phyloP scores from a whole-genome alignment of 2,329 filamentous ascomycete species.

The Aspergillus cejpii region DNA sequence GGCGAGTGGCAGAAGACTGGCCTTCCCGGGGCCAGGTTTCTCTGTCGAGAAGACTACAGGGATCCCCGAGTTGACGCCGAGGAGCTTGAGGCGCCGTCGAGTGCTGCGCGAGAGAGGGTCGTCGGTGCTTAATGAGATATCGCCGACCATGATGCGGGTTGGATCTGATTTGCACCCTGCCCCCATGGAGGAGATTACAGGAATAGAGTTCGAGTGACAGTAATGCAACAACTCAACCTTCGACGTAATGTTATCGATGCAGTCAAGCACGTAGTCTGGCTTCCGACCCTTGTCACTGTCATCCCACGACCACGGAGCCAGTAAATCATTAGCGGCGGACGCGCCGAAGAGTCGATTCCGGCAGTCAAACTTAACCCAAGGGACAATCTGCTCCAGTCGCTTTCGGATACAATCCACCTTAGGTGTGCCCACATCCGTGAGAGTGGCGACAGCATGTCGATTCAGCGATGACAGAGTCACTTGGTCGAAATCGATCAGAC shows the following conservation, averaged over 20 bases:
- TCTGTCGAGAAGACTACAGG: slow-evolving; percentile 91
- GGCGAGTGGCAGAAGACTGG: slow-evolving; percentile 74
- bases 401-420: slow-evolving; percentile 82
- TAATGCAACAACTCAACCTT: slow-evolving; percentile 88
- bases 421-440: slow-evolving; percentile 85
- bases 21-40: slow-evolving; percentile 83
- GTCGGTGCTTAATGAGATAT: slow-evolving; percentile 81
- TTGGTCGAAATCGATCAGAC: slow-evolving; percentile 95
- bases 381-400: slow-evolving; percentile 75
- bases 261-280: slow-evolving; percentile 89
- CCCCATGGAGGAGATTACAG: slow-evolving; percentile 91
- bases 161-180: slow-evolving; percentile 87
- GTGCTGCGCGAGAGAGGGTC: slow-evolving; percentile 84
- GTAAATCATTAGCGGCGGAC: slow-evolving; percentile 56
- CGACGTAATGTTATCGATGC: slow-evolving; percentile 96
- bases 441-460: slow-evolving; percentile 87
- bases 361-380: slow-evolving; percentile 87
- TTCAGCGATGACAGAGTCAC: slow-evolving; percentile 92
- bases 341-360: slow-evolving; percentile 75
- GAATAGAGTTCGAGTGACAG: slow-evolving; percentile 69
- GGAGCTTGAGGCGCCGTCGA: slow-evolving; percentile 65
- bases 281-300: slow-evolving; percentile 39
- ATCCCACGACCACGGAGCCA: slow-evolving; percentile 59
- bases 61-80: slow-evolving; percentile 76
- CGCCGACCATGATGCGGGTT: slow-evolving; percentile 80